Evolutionary conservation across 164 flowering plant genomes (phyloP).

Genomic region (Nelumbo lutea): DNA sequence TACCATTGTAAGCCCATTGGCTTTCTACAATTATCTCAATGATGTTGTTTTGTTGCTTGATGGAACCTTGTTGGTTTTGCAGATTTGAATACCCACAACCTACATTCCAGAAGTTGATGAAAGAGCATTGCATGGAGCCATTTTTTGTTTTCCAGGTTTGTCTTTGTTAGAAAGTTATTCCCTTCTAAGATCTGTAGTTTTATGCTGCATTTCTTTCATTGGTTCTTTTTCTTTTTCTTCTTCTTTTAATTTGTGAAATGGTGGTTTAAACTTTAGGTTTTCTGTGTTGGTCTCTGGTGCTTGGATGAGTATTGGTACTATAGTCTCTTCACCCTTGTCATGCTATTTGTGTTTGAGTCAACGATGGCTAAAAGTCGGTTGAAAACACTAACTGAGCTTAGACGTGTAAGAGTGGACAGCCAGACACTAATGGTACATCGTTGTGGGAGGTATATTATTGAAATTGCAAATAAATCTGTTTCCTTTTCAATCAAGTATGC

Average conservation of each 20-base stretch:
- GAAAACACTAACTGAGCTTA: slow-evolving; percentile 87
- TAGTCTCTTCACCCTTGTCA: slow-evolving; percentile 92
- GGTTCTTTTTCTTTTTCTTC: background rate
- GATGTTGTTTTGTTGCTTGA: background rate
- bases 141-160: slow-evolving; percentile 96
- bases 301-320: slow-evolving; percentile 99
- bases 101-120: slow-evolving; percentile 92
- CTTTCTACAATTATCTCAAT: no score
- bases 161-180: background rate
- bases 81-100: slow-evolving; percentile 99
- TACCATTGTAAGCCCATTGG: no score
- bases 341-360: slow-evolving; percentile 98
- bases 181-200: background rate
- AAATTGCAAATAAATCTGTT: background rate
- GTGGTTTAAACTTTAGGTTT: slow-evolving; percentile 49
- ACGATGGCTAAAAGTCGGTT: slow-evolving; percentile 97
- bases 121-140: slow-evolving; percentile 97
- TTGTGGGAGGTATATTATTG: slow-evolving; percentile 78
- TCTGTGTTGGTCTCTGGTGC: slow-evolving; percentile 99
- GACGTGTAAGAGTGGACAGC: slow-evolving; percentile 88
- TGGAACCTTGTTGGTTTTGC: slow-evolving; percentile 12
- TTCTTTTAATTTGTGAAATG: background rate
- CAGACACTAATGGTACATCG: slow-evolving; percentile 93
- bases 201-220: background rate
- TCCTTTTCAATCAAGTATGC: background rate